A percentile compares a stretch with the other conserved stretches of the same genome.
phyloP scores from a whole-genome alignment of 164 flowering plant genomes.

The Magnolia kwangsiensis region DNA sequence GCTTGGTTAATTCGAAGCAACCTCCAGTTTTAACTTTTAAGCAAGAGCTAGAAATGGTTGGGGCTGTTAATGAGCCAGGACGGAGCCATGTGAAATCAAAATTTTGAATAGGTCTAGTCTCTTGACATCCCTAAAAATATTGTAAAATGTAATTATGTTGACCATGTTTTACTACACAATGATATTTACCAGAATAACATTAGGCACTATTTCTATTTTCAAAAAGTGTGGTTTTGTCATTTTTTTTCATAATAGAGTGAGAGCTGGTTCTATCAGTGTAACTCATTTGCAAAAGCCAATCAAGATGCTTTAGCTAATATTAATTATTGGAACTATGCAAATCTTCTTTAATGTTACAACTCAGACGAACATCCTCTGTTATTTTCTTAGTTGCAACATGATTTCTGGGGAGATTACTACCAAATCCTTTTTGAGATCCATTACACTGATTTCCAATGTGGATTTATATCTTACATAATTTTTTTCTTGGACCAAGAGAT shows the following conservation, averaged over 20 bases:
- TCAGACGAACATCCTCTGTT: neutral
- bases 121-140: neutral
- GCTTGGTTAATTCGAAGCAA: neutral
- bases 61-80: neutral
- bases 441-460: neutral
- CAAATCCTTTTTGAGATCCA: neutral
- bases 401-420: neutral
- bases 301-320: neutral
- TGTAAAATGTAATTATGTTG: neutral
- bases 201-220: neutral
- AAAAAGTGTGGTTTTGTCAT: neutral
- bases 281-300: neutral
- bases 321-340: neutral
- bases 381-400: neutral
- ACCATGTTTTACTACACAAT: neutral
- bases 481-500: too few species aligned
- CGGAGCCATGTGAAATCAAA: neutral
- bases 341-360: neutral
- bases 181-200: too few species aligned
- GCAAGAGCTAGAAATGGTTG: neutral
- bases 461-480: neutral
- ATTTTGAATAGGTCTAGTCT: neutral
- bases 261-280: neutral
- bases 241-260: neutral
- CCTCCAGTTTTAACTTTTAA: neutral